Evolutionary conservation across 1,284 basidiomycete genomes (phyloP).

Genomic region (Schizophyllum commune): DNA sequence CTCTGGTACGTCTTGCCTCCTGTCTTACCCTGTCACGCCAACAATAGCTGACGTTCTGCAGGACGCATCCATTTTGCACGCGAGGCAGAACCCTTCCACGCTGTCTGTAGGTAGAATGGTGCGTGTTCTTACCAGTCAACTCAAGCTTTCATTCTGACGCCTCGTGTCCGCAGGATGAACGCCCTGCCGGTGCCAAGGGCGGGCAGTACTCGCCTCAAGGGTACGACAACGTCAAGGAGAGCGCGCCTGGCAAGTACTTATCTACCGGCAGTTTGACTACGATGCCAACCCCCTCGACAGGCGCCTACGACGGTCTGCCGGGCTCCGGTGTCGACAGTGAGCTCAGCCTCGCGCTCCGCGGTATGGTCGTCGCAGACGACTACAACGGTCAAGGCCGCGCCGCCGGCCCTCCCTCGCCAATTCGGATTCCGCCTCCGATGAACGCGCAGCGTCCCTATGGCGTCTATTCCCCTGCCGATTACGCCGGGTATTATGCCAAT

Average conservation of each 20-base stretch:
- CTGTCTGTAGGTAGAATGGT: constrained; percentile 36
- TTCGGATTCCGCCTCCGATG: constrained; percentile 26
- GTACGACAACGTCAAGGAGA: constrained; percentile 38
- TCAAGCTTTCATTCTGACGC: constrained; percentile 11
- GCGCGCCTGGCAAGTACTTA: constrained; percentile 27
- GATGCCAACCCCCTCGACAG: constrained; percentile 18
- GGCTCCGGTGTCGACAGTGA: constrained; percentile 43
- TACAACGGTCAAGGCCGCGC: constrained; percentile 26
- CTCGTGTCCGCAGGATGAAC: constrained; percentile 37
- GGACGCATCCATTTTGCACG: constrained; percentile 18
- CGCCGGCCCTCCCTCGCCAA: constrained; percentile 9
- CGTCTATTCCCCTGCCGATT: constrained; percentile 47
- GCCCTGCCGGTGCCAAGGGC: constrained; percentile 32
- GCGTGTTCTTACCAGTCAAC: constrained; percentile 16
- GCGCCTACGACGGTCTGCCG: constrained; percentile 35
- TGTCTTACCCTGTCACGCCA: constrained; percentile 4
- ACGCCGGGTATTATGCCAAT: constrained; percentile 46
- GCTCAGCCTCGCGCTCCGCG: constrained; percentile 48
- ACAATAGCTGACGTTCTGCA: constrained; percentile 16
- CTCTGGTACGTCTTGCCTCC: constrained; percentile 29
- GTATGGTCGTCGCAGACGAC: constrained; percentile 65
- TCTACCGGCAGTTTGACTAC: constrained; percentile 20
- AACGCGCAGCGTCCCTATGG: constrained; percentile 42
- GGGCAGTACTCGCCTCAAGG: constrained; percentile 47
- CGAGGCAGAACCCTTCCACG: constrained; percentile 13